A percentile compares a stretch with the other conserved stretches of the same genome.
Evolutionary conservation across 176 grass and related monocot genomes (phyloP).

Genomic region (Puccinellia tenuiflora): DNA sequence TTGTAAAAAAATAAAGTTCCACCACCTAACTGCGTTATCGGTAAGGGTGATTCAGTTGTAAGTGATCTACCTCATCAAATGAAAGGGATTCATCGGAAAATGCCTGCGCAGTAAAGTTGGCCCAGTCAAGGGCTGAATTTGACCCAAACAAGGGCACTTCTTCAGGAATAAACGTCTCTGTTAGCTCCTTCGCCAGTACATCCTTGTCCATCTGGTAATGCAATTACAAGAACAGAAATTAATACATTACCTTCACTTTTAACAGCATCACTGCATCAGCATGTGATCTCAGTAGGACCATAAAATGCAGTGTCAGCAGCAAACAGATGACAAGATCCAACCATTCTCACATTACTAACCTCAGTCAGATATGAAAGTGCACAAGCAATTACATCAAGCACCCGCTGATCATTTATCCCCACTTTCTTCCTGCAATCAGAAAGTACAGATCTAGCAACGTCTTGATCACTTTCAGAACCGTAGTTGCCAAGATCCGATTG

Average conservation of each 20-base stretch:
- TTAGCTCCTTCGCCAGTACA: constrained; percentile 46
- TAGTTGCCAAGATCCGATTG: constrained; percentile 77
- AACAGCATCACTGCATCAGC: constrained; percentile 9
- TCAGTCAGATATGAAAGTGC: constrained; percentile 55
- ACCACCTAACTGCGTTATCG: background rate
- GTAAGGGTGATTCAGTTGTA: background rate
- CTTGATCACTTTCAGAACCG: constrained; percentile 71
- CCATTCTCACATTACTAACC: constrained; percentile 41
- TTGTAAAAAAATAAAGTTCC: background rate
- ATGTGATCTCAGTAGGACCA: constrained; percentile 12
- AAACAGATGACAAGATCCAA: constrained; percentile 14
- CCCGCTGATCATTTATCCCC: constrained; percentile 40
- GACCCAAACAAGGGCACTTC: constrained; percentile 84
- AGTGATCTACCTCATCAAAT: constrained; percentile 73
- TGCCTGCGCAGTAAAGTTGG: constrained; percentile 44
- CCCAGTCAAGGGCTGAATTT: constrained; percentile 68
- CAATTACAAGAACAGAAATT: constrained; percentile 26
- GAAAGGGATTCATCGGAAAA: constrained; percentile 93
- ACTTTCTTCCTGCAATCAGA: constrained; percentile 51
- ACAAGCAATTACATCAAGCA: constrained; percentile 60
- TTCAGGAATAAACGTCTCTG: constrained; percentile 76
- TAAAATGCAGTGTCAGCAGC: background rate
- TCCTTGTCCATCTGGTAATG: constrained; percentile 59
- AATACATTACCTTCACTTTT: background rate
- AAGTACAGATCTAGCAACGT: constrained; percentile 53